A percentile compares a stretch with the other conserved stretches of the same genome.
phyloP scores from a whole-genome alignment of 2,329 filamentous ascomycete genomes.

The Aureobasidium sp. region DNA sequence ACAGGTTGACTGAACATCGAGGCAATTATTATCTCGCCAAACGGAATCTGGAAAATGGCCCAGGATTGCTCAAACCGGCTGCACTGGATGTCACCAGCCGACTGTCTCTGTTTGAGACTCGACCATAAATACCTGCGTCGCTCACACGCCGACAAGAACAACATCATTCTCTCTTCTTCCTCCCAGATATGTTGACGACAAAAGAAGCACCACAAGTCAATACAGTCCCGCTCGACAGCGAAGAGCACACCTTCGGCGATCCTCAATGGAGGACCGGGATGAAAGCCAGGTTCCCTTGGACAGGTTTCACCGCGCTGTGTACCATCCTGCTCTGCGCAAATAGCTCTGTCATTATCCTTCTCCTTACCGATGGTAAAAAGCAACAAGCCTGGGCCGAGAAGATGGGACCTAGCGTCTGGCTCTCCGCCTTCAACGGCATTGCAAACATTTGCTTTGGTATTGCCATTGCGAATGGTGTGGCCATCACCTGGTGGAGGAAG shows the following conservation, averaged over 20 bases:
- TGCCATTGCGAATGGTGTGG: conserved; percentile 31
- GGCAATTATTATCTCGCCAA: too few relatives aligned
- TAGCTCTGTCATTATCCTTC: conserved; percentile 23
- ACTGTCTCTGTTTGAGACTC: not conserved
- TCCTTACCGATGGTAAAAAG: conserved; percentile 23
- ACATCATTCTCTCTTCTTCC: not conserved
- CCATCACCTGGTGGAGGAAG: conserved; percentile 32
- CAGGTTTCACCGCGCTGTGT: conserved; percentile 26
- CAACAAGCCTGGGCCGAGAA: conserved; percentile 25
- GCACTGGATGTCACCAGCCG: not conserved
- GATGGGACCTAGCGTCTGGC: conserved; percentile 29
- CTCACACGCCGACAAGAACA: not conserved
- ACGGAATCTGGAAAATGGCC: conserved; percentile 5
- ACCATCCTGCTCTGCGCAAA: conserved; percentile 26
- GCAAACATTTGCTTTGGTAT: conserved; percentile 28
- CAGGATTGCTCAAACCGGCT: not conserved
- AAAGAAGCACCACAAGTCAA: not conserved
- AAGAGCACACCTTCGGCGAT: conserved; percentile 4
- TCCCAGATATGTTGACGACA: not conserved
- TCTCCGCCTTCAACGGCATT: conserved; percentile 27
- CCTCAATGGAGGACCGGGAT: conserved; percentile 9
- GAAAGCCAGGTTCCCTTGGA: conserved; percentile 25
- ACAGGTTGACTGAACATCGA: not conserved
- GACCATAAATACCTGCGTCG: not conserved
- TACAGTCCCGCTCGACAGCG: not conserved